Base-by-base conservation (phyloP, 2,329 filamentous ascomycete genomes). In the Trichocomaceae sp. region DNA sequence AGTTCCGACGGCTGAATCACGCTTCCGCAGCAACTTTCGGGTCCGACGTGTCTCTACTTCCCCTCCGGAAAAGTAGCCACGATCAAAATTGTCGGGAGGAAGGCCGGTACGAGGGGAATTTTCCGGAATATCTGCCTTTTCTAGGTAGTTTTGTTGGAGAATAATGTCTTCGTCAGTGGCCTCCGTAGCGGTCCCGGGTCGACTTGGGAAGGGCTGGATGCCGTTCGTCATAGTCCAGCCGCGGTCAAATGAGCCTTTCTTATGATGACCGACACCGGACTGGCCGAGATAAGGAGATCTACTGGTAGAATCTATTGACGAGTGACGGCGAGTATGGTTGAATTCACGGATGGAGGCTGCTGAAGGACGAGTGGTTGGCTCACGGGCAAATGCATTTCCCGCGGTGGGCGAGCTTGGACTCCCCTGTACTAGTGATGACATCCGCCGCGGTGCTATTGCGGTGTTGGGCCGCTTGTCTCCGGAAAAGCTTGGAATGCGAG, bases 41-140 rank as follows among this genome's bases (percentile, higher is more conserved):
- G 68, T 72, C 63, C 82, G 84, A 56, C 86, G 83, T 44, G 82
- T 82, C 59, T 96, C 90, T 10, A 84, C 77, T 64, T 97, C 92
- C 15, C 87, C 87, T 2, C 91, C 90, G 7, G 92, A 96, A 66
- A 96, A 96, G 70, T 97, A 97, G 22, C 91, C 92, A 35, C 90
- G 83, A 64, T 97, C 93, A 15, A 89, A 70, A 58, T 95, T 88
- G 54, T 73, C 71, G 46, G 72, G 65, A 58, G 66, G 58, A 57
- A 65, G 62, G 51, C 70, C 62, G 12, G 62, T 31, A 66, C 42
- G 39, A 3, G 46, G 53, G 22, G 52, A 47, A 22, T 35, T 35
- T 9, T 52, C 45, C 41, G 44, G 45, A 8, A 37, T 53, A 37
- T 56, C 26, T 7, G 47, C 19, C 33, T 54, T 44, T 17, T 58